Percentiles rank a stretch among this genome's conserved stretches.
Conservation (phyloP, 306 rosid genomes). For the Urtica urens region DNA sequence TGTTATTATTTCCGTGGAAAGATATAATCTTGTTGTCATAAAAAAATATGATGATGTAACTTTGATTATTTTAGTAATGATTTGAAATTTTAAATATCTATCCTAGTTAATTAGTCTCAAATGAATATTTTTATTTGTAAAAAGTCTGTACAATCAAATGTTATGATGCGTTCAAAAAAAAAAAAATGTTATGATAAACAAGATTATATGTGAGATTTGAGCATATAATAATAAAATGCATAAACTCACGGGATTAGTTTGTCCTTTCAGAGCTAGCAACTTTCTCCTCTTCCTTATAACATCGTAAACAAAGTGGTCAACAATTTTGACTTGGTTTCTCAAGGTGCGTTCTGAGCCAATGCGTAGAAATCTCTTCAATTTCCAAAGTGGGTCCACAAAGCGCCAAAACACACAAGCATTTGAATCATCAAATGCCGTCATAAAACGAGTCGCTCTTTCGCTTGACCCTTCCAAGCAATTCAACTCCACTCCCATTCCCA, state of each 20-base stretch:
- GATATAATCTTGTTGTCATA: too few relatives aligned
- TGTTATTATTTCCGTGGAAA: too few relatives aligned
- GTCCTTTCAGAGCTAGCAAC: constrained; percentile 19
- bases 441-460: constrained; percentile 37
- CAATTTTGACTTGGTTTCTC: constrained; percentile 26
- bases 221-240: not conserved
- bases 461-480: constrained; percentile 57
- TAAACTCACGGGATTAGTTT: constrained; percentile 37
- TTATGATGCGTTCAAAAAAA: not conserved
- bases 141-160: too few relatives aligned
- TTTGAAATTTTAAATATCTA: too few relatives aligned
- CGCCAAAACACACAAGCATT: constrained; percentile 46
- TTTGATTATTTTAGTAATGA: too few relatives aligned
- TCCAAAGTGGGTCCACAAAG: constrained; percentile 59
- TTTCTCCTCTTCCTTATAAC: constrained; percentile 31
- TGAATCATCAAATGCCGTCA: constrained; percentile 61
- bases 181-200: not conserved
- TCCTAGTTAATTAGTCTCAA: too few relatives aligned
- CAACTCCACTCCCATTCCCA: constrained; percentile 71
- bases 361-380: constrained; percentile 45
- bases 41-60: too few relatives aligned
- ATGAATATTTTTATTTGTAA: too few relatives aligned
- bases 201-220: not conserved
- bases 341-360: constrained; percentile 54
- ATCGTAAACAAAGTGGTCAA: constrained; percentile 38